Evolutionary conservation across 768 basidiomycete genomes (phyloP).

Genomic region (Rhodosporidiobolus odoratus): DNA sequence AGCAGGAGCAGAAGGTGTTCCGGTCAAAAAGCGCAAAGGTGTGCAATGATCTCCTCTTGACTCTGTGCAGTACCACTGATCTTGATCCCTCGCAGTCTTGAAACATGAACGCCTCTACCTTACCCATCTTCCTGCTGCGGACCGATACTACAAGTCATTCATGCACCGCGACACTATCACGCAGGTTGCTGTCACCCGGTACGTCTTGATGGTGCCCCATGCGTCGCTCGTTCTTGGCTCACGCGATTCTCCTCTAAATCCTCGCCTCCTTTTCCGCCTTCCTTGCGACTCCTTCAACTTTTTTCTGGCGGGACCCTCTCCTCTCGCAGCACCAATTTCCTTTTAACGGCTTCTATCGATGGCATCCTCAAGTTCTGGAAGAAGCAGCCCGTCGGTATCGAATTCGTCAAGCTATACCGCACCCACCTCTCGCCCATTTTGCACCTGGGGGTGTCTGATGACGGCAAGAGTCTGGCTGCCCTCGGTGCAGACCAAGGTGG

Average conservation of each 20-base stretch:
- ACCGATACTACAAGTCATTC: slow-evolving; percentile 94
- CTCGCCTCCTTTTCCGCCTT: neutral
- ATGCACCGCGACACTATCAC: slow-evolving; percentile 95
- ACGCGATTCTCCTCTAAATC: neutral
- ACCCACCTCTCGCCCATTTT: slow-evolving; percentile 77
- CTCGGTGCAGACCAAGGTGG: slow-evolving; percentile 65
- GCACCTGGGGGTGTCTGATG: slow-evolving; percentile 76
- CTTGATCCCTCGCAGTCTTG: slow-evolving; percentile 57
- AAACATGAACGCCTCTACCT: slow-evolving; percentile 90
- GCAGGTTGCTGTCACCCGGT: slow-evolving; percentile 84
- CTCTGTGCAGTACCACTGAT: no score
- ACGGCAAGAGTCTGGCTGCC: slow-evolving; percentile 86
- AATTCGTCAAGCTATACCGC: slow-evolving; percentile 97
- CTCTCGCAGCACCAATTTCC: slow-evolving; percentile 69
- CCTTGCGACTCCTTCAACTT: neutral
- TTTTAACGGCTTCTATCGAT: slow-evolving; percentile 90
- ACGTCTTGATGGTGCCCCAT: slow-evolving; percentile 38
- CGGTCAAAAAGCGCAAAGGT: slow-evolving; percentile 76
- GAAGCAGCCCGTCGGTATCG: slow-evolving; percentile 85
- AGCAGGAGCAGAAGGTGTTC: slow-evolving; percentile 44
- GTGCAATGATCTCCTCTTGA: neutral
- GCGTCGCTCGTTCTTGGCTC: neutral
- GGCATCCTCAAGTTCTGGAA: slow-evolving; percentile 99
- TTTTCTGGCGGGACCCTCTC: neutral
- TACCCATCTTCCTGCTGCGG: slow-evolving; percentile 81